Base-by-base conservation (phyloP, 2,329 filamentous ascomycete genomes). In the Tolypocladium album region DNA sequence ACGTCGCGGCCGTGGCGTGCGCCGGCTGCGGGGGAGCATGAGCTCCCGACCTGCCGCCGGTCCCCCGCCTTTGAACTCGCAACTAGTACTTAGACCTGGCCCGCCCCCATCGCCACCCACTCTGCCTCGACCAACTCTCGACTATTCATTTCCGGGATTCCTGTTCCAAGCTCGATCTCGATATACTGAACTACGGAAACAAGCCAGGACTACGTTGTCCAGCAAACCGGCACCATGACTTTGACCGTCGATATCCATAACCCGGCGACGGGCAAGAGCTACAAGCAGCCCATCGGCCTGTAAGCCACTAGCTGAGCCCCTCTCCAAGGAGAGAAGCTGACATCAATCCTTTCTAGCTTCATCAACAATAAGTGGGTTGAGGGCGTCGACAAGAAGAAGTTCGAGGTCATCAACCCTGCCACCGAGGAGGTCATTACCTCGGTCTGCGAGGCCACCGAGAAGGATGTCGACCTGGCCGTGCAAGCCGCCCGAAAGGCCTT, bases 351-450 rank as follows among this genome's bases (percentile, higher is more conserved):
- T n/a, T 24, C 12, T 69, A 90, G 88, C 63, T 94, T 90, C 83
- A 94, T 96, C 83, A 92, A 94, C 84, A 92, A 93, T 76, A 88
- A 97, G 77, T 97, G 88, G 78, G 85, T 95, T 65, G 74, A 76
- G 69, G 82, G 86, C 72, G 86, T 88, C 64, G 90, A 96, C 68
- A 92, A 92, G 79, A 88, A 90, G 83, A 92, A 88, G 67, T 94
- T 96, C 71, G 91, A 96, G 78, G 89, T 92, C 75, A 88, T 94
- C 82, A 96, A 96, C 83, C 92, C 92, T 62, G 71, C 88, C 65
- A 90, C 85, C 65, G 92, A 96, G 76, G 86, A 92, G 76, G 85
- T 90, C 70, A 95, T 96, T 79, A 84, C 81, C 80, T 87, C 86
- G 59, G 89, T 96, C 68, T 79, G 85, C 72, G 92, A 96, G 78